A percentile compares a stretch with the other conserved stretches of the same genome.
Evolutionary conservation across 2,329 filamentous ascomycete species (phyloP).

Genomic region (Metarhizium humberi): DNA sequence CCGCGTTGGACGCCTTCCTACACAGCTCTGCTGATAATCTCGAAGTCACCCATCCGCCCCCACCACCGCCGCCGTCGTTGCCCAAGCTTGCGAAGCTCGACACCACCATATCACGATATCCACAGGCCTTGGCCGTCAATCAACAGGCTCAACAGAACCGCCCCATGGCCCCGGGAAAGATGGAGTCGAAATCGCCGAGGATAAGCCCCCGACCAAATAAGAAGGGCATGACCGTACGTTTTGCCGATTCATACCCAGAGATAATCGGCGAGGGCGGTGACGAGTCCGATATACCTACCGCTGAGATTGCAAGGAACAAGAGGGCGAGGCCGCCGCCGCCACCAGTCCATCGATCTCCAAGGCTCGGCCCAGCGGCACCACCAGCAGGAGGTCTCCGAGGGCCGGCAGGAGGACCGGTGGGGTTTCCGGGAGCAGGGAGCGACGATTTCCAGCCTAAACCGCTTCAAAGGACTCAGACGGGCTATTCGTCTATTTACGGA

Average conservation of each 20-base stretch:
- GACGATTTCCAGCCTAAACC: conserved; percentile 44
- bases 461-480: conserved; percentile 50
- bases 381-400: background rate
- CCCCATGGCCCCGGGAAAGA: conserved; percentile 26
- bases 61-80: conserved; percentile 30
- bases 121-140: conserved; percentile 40
- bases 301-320: conserved; percentile 59
- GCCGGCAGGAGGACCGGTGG: background rate
- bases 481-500: conserved; percentile 30
- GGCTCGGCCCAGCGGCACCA: background rate
- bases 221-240: conserved; percentile 66
- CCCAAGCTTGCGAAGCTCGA: conserved; percentile 48
- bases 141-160: conserved; percentile 34
- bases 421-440: conserved; percentile 6
- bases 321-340: conserved; percentile 25
- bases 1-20: conserved; percentile 51
- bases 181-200: conserved; percentile 32
- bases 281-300: conserved; percentile 63
- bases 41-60: conserved; percentile 41
- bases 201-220: conserved; percentile 38
- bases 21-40: conserved; percentile 46
- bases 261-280: conserved; percentile 90
- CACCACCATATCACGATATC: conserved; percentile 46
- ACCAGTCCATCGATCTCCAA: conserved; percentile 2
- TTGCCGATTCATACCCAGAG: conserved; percentile 62